phyloP scores from a whole-genome alignment of 2,329 filamentous ascomycete species.

The Acephala macrosclerotiorum region DNA sequence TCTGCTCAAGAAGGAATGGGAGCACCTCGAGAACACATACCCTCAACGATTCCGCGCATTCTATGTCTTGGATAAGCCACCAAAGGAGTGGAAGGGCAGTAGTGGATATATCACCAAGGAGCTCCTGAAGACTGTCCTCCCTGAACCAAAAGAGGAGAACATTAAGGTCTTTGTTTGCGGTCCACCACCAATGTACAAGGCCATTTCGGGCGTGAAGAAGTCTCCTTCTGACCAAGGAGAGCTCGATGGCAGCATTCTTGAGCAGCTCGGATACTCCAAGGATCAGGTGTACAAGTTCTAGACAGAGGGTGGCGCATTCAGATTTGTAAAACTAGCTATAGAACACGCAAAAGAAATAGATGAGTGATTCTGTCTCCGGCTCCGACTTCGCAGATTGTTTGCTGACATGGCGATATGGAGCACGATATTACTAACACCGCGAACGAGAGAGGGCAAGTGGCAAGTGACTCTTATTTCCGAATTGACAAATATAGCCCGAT shows the following conservation, averaged over 20 bases:
- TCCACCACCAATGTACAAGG: constrained; percentile 91
- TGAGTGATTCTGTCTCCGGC: neutral
- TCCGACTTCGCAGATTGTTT: neutral
- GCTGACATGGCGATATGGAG: neutral
- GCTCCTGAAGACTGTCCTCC: constrained; percentile 91
- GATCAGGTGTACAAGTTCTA: constrained; percentile 98
- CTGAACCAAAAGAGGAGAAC: constrained; percentile 89
- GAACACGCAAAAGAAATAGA: constrained; percentile 19
- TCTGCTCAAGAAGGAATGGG: constrained; percentile 84
- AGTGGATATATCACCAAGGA: constrained; percentile 90
- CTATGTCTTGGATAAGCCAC: constrained; percentile 88
- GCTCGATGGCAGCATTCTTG: constrained; percentile 74
- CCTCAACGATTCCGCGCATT: constrained; percentile 95
- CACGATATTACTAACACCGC: neutral
- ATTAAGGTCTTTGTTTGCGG: constrained; percentile 98
- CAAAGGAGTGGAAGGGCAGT: constrained; percentile 77
- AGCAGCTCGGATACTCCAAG: constrained; percentile 83
- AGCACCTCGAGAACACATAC: constrained; percentile 91
- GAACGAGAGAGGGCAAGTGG: too few species aligned
- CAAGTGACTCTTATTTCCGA: neutral
- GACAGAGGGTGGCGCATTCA: constrained; percentile 14
- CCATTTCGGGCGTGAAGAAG: constrained; percentile 87
- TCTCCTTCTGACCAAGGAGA: constrained; percentile 96
- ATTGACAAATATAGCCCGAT: neutral
- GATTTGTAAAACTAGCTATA: constrained; percentile 27